A percentile compares a stretch with the other conserved stretches of the same genome.
Evolutionary conservation across 1,139 yeast species (phyloP).

Genomic region (Candida frijolesensis): DNA sequence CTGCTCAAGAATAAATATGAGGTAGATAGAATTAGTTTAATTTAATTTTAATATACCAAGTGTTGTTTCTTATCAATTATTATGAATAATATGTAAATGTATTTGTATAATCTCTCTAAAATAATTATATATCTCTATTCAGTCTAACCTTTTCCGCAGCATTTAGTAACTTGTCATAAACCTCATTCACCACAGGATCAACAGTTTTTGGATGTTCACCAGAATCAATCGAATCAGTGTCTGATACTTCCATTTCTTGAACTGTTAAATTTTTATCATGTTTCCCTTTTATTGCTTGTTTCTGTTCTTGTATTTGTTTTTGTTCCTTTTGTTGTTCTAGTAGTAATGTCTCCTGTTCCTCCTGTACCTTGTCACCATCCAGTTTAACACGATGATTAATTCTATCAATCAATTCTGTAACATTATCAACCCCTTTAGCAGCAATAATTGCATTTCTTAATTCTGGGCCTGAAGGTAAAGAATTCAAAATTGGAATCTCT

Average conservation of each 20-base stretch:
- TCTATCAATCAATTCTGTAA: constrained; percentile 67
- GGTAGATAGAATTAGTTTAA: not conserved
- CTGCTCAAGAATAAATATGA: constrained; percentile 30
- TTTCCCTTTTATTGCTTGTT: constrained; percentile 1
- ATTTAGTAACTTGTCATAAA: constrained; percentile 68
- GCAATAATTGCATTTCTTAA: constrained; percentile 74
- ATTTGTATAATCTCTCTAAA: not conserved
- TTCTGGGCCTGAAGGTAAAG: constrained; percentile 74
- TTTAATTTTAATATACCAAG: not conserved
- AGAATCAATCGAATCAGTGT: constrained; percentile 12
- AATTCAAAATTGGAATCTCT: constrained; percentile 37
- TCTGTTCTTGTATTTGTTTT: not conserved
- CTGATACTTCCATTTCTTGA: constrained; percentile 16
- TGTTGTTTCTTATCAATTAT: not conserved
- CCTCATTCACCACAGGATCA: constrained; percentile 58
- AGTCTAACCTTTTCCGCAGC: constrained; percentile 64
- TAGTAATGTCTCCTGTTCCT: not conserved
- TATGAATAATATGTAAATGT: not conserved
- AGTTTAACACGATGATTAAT: constrained; percentile 57
- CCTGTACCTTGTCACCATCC: constrained; percentile 24
- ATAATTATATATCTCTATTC: constrained; percentile 18
- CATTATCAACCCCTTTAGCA: constrained; percentile 77
- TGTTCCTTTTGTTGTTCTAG: constrained; percentile 1
- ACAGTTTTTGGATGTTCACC: constrained; percentile 28
- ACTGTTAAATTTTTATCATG: constrained; percentile 1